These are phyloP conservation scores for Sequoiadendron giganteum DNA, from an alignment of 75 land plant genomes.

Conservation along the genomic window DNA sequence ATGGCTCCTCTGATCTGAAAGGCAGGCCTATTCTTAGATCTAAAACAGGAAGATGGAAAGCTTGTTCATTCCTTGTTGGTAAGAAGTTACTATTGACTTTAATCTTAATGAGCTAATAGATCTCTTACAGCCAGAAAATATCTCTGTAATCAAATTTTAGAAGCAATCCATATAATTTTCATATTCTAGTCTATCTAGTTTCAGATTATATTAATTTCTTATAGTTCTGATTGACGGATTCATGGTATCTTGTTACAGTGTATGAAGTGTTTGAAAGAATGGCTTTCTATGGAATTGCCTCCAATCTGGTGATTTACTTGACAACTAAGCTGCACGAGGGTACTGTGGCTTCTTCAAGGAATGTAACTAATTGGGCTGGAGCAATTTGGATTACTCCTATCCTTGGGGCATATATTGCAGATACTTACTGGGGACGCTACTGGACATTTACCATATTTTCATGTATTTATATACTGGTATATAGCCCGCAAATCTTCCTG, in stretches of 20 bases:
- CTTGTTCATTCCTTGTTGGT: constrained; percentile 42
- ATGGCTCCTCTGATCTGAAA: constrained; percentile 26
- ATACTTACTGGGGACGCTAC: no score
- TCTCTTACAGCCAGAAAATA: not conserved
- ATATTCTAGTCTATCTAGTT: not conserved
- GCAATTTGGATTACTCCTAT: no score
- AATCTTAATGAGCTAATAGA: not conserved
- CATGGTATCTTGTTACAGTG: constrained; percentile 20
- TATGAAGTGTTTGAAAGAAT: constrained; percentile 77
- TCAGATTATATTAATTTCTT: not conserved
- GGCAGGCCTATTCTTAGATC: constrained; percentile 44
- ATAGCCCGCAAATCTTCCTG: no score
- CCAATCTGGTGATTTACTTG: constrained; percentile 30
- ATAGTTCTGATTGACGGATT: not conserved
- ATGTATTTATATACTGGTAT: no score
- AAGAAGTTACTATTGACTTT: not conserved
- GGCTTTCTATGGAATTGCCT: constrained; percentile 59
- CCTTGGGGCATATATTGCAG: no score
- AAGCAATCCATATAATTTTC: not conserved
- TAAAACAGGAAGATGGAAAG: constrained; percentile 47
- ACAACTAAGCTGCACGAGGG: constrained; percentile 61
- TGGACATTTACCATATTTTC: no score
- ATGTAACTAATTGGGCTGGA: no score
- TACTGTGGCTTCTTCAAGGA: constrained; percentile 5
- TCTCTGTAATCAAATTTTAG: not conserved